Percentiles rank a stretch among this genome's conserved stretches.
Evolutionary conservation across 2,329 filamentous ascomycete genomes (phyloP).

Genomic region (Uncinocarpus reesii): DNA sequence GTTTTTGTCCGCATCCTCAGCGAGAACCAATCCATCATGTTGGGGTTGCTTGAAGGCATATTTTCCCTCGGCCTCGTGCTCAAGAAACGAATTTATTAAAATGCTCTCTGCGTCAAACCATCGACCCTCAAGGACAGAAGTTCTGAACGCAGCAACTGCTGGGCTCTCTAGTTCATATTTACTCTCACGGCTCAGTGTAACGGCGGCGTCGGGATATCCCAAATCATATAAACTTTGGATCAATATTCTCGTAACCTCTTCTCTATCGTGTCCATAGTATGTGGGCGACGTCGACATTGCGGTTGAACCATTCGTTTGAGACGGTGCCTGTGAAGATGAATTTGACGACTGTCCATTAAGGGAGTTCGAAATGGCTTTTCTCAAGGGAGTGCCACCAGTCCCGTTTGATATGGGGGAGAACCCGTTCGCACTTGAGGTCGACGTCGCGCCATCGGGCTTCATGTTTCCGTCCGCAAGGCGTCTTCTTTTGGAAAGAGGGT

Average conservation of each 20-base stretch:
- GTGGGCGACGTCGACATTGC: slow-evolving; percentile 27
- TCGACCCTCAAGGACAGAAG: slow-evolving; percentile 64
- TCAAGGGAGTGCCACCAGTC: slow-evolving; percentile 36
- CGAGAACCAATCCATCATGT: slow-evolving; percentile 57
- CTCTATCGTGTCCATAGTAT: slow-evolving; percentile 79
- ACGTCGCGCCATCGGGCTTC: slow-evolving; percentile 46
- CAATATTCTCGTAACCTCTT: slow-evolving; percentile 84
- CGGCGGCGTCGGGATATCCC: slow-evolving; percentile 70
- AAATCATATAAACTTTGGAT: slow-evolving; percentile 85
- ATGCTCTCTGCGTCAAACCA: slow-evolving; percentile 81
- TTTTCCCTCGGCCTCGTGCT: slow-evolving; percentile 30
- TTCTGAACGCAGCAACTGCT: slow-evolving; percentile 75
- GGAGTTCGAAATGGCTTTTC: slow-evolving; percentile 40
- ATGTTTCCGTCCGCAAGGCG: slow-evolving; percentile 48
- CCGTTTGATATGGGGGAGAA: slow-evolving; percentile 50
- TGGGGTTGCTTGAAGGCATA: slow-evolving; percentile 8
- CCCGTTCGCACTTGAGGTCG: slow-evolving; percentile 45
- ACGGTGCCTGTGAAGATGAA: slow-evolving; percentile 29
- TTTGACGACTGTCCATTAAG: slow-evolving; percentile 47
- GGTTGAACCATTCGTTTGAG: slow-evolving; percentile 32
- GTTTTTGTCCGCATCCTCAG: slow-evolving; percentile 62
- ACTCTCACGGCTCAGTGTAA: slow-evolving; percentile 66
- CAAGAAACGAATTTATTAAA: slow-evolving; percentile 47
- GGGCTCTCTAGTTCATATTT: slow-evolving; percentile 78
- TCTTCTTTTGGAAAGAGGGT: slow-evolving; percentile 47